phyloP scores from a whole-genome alignment of 1,284 basidiomycete species.

The Salmacisia buchloeana region DNA sequence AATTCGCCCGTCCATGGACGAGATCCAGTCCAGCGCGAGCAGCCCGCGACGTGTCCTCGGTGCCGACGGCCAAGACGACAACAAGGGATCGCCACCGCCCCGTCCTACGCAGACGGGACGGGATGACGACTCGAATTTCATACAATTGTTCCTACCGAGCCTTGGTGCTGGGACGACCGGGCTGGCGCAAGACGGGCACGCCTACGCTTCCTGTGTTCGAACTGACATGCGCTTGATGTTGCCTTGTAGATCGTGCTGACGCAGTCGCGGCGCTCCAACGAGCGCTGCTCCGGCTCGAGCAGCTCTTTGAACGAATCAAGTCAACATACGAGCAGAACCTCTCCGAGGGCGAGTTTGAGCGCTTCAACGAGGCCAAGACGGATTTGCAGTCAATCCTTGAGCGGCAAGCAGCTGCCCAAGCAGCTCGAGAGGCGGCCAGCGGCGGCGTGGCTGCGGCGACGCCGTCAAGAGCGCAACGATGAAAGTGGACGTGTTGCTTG shows the following conservation, averaged over 20 bases:
- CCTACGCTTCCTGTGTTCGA: not conserved
- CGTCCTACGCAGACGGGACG: conserved; percentile 2
- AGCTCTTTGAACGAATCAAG: conserved; percentile 37
- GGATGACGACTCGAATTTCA: conserved; percentile 15
- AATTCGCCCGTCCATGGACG: not conserved
- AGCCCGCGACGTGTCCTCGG: not conserved
- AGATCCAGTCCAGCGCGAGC: too few species aligned
- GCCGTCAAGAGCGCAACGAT: not conserved
- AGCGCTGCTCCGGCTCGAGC: conserved; percentile 40
- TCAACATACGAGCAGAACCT: conserved; percentile 37
- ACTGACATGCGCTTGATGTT: not conserved
- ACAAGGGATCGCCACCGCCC: conserved; percentile 31
- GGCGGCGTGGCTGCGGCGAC: conserved; percentile 7
- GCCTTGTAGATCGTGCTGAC: conserved; percentile 7
- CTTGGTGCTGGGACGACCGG: not conserved
- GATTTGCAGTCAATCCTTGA: conserved; percentile 25
- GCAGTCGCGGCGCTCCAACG: conserved; percentile 39
- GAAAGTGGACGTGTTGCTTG: not conserved
- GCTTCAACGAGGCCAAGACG: conserved; percentile 26
- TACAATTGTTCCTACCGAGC: conserved; percentile 52
- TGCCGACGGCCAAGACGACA: conserved; percentile 24
- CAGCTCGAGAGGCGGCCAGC: conserved; percentile 24
- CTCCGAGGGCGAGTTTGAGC: conserved; percentile 32
- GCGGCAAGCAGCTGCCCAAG: conserved; percentile 16
- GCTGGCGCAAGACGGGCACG: not conserved